A percentile compares a stretch with the other conserved stretches of the same genome.
phyloP scores from a whole-genome alignment of 352 stramenopile species.

The Phytophthora ramorum region DNA sequence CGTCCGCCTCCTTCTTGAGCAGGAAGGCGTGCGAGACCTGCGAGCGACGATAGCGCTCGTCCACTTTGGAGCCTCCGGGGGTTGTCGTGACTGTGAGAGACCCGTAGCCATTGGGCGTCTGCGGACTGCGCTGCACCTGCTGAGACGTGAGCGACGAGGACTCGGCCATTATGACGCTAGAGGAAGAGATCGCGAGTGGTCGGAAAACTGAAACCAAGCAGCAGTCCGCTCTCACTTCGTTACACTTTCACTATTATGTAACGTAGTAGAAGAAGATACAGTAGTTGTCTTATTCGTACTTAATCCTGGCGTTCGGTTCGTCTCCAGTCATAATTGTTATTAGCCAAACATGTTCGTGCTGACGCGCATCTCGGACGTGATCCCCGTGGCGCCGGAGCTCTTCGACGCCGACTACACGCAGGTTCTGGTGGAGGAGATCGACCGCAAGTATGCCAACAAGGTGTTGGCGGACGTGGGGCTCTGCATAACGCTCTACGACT shows the following conservation, averaged over 20 bases:
- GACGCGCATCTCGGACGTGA: conserved; percentile 87
- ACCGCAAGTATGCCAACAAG: conserved; percentile 93
- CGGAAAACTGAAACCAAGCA: conserved; percentile 1
- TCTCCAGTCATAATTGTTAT: conserved; percentile 23
- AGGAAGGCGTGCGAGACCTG: conserved; percentile 75
- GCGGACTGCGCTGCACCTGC: conserved; percentile 11
- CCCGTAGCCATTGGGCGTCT: conserved; percentile 31
- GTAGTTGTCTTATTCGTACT: conserved; percentile 8
- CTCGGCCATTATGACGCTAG: conserved; percentile 13
- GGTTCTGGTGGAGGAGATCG: conserved; percentile 89
- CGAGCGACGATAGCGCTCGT: conserved; percentile 55
- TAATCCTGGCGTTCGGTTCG: neutral
- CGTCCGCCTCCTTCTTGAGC: conserved; percentile 67
- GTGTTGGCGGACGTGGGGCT: conserved; percentile 88
- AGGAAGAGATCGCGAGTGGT: conserved; percentile 19
- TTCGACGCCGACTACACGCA: conserved; percentile 87
- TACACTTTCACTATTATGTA: neutral
- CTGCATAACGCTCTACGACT: conserved; percentile 91
- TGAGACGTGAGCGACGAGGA: conserved; percentile 15
- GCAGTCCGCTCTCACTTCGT: conserved; percentile 1
- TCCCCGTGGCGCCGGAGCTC: conserved; percentile 80
- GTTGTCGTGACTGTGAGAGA: conserved; percentile 24
- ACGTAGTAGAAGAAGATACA: neutral
- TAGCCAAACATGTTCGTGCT: conserved; percentile 78
- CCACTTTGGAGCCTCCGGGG: conserved; percentile 22